These are phyloP conservation scores for Globisporangium parvum DNA, from an alignment of 352 stramenopile genomes.

Conservation along the genomic window DNA sequence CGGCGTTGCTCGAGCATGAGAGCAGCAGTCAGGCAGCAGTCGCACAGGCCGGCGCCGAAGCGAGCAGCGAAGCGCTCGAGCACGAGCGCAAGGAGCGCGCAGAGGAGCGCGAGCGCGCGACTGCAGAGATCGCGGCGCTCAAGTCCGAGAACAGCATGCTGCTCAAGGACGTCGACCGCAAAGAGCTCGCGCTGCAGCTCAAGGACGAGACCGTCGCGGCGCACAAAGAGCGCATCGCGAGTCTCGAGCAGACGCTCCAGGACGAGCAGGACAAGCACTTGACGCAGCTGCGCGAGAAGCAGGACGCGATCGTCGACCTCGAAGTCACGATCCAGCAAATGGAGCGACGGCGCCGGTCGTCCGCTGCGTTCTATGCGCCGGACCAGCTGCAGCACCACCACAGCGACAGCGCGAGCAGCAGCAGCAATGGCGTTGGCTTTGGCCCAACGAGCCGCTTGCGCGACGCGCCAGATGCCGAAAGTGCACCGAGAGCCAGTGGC, in stretches of 20 bases:
- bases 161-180: conserved; percentile 69
- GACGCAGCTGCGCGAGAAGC: conserved; percentile 58
- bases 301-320: conserved; percentile 57
- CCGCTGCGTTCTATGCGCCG: conserved; percentile 32
- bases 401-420: neutral
- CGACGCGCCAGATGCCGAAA: conserved; percentile 17
- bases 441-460: conserved; percentile 32
- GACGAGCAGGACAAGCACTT: conserved; percentile 66
- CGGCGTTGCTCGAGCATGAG: conserved; percentile 27
- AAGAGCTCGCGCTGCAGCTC: conserved; percentile 54
- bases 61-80: conserved; percentile 27
- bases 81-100: conserved; percentile 27
- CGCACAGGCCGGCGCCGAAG: conserved; percentile 4
- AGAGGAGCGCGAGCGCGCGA: conserved; percentile 43
- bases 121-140: conserved; percentile 46
- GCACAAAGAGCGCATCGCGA: conserved; percentile 57
- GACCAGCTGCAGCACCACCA: conserved; percentile 26
- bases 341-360: conserved; percentile 45
- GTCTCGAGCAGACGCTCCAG: conserved; percentile 49
- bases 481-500: conserved; percentile 1
- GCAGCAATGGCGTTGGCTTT: conserved; percentile 29
- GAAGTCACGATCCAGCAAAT: conserved; percentile 62
- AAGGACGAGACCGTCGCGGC: conserved; percentile 58
- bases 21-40: conserved; percentile 10
- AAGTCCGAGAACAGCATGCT: conserved; percentile 69